Percentiles rank a stretch among this genome's conserved stretches.
phyloP scores from a whole-genome alignment of 2,329 filamentous ascomycete genomes.

The Dryadomyces sulphureus region DNA sequence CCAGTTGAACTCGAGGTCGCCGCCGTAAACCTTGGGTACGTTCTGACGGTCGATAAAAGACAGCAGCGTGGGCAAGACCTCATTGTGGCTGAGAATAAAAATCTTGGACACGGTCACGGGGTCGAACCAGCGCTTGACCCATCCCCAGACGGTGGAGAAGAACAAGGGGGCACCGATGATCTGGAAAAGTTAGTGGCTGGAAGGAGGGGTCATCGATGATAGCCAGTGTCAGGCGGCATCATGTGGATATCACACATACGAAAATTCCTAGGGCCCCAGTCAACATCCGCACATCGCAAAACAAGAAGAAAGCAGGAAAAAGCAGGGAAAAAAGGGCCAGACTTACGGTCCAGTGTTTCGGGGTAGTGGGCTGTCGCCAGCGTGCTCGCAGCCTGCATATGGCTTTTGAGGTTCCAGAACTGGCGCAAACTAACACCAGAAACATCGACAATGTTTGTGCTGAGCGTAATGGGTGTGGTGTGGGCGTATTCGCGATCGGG shows the following conservation, averaged over 20 bases:
- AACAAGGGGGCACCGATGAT: slow-evolving; percentile 83
- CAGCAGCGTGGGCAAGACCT: slow-evolving; percentile 63
- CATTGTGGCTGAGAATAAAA: slow-evolving; percentile 63
- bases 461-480: slow-evolving; percentile 71
- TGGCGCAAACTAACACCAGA: slow-evolving; percentile 76
- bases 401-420: slow-evolving; percentile 87
- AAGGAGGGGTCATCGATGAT: not conserved
- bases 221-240: not conserved
- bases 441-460: slow-evolving; percentile 91
- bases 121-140: slow-evolving; percentile 92
- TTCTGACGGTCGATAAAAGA: slow-evolving; percentile 69
- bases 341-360: slow-evolving; percentile 77
- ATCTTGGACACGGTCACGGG: slow-evolving; percentile 92
- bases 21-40: slow-evolving; percentile 83
- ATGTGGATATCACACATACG: not conserved
- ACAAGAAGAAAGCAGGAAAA: no score
- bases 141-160: slow-evolving; percentile 88
- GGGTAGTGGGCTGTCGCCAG: slow-evolving; percentile 90
- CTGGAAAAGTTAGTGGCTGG: slow-evolving; percentile 17
- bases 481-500: slow-evolving; percentile 54
- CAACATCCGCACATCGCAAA: no score
- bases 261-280: slow-evolving; percentile 3
- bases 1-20: slow-evolving; percentile 69
- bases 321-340: slow-evolving; percentile 15
- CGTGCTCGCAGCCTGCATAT: slow-evolving; percentile 85